These are phyloP conservation scores for Trichoderma polysporum DNA, from an alignment of 2,329 filamentous ascomycete genomes.

Conservation along the genomic window DNA sequence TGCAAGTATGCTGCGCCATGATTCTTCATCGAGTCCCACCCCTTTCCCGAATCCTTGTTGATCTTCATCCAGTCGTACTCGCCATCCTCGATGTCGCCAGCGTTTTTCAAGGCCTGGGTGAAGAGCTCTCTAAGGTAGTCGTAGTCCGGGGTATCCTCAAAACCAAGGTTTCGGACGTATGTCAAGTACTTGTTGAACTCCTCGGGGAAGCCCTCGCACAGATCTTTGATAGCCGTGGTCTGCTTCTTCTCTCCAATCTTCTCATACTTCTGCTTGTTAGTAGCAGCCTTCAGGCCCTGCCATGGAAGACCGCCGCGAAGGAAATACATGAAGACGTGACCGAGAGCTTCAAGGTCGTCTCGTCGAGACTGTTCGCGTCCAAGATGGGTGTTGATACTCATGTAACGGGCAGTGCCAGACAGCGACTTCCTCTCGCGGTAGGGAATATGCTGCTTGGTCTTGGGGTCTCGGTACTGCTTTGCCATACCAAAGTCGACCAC, in stretches of 20 bases:
- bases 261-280: conserved; percentile 97
- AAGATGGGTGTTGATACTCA: conserved; percentile 99
- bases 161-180: conserved; percentile 95
- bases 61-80: conserved; percentile 99
- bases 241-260: conserved; percentile 99
- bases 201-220: conserved; percentile 93
- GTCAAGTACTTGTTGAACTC: conserved; percentile 98
- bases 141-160: conserved; percentile 98
- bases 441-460: conserved; percentile 98
- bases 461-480: conserved; percentile 97
- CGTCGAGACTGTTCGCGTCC: conserved; percentile 93
- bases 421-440: conserved; percentile 96
- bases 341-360: conserved; percentile 89
- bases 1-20: conserved; percentile 63
- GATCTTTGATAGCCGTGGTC: conserved; percentile 92
- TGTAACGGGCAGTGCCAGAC: conserved; percentile 94
- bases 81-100: conserved; percentile 91
- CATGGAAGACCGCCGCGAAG: conserved; percentile 68
- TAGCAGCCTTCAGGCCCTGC: conserved; percentile 72
- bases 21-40: conserved; percentile 75
- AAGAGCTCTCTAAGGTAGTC: conserved; percentile 96
- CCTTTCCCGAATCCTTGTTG: conserved; percentile 78
- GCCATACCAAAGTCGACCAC: conserved; percentile 99
- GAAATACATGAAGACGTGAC: conserved; percentile 75
- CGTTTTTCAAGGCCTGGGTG: conserved; percentile 91